A percentile compares a stretch with the other conserved stretches of the same genome.
phyloP scores from a whole-genome alignment of 140 eudicot genomes.

The Cichorium intybus region DNA sequence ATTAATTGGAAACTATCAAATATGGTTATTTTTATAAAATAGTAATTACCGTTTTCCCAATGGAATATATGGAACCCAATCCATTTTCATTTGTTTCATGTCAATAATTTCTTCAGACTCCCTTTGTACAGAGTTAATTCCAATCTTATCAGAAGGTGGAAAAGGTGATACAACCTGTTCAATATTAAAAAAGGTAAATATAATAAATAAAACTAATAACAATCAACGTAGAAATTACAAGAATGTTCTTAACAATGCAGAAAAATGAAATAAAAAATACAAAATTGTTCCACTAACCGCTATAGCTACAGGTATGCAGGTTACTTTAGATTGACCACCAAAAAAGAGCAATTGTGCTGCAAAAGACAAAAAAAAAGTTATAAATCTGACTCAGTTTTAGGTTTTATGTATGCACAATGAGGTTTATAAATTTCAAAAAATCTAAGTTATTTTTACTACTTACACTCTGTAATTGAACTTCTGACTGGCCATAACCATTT shows the following conservation, averaged over 20 bases:
- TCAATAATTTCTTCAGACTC: constrained; percentile 86
- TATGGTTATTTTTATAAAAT: not conserved
- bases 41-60: constrained; percentile 56
- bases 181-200: not conserved
- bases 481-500: constrained; percentile 6
- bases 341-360: no score
- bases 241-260: no score
- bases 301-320: no score
- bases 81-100: constrained; percentile 91
- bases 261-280: not conserved
- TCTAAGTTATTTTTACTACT: constrained; percentile 21
- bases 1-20: not conserved
- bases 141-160: no score
- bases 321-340: no score
- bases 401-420: not conserved
- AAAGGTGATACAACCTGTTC: constrained; percentile 81
- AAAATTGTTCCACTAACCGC: constrained; percentile 61
- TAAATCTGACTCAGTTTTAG: not conserved
- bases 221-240: not conserved
- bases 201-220: not conserved
- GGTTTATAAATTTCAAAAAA: not conserved
- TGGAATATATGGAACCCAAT: no score
- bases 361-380: constrained; percentile 10
- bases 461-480: constrained; percentile 67
- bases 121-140: constrained; percentile 90